phyloP scores from a whole-genome alignment of 2,329 filamentous ascomycete species.

The Colletotrichum karsti region DNA sequence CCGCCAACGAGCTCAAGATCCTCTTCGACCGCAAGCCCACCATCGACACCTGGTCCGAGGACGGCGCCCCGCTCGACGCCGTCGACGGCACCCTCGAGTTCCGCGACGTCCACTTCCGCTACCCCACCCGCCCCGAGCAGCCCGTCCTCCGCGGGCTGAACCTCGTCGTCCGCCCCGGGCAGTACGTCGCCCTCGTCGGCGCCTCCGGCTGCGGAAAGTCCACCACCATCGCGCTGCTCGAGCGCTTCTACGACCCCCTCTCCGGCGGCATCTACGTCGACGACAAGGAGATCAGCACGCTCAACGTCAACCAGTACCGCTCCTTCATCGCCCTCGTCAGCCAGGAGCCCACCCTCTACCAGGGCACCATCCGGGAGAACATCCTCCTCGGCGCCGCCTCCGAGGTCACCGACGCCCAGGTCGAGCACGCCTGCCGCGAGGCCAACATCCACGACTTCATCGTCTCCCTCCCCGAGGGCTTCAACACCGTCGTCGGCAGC shows the following conservation, averaged over 20 bases:
- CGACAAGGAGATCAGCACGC: conserved; percentile 78
- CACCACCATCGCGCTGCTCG: conserved; percentile 89
- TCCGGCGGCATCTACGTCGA: conserved; percentile 84
- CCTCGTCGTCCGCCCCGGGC: conserved; percentile 76
- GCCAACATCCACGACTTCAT: conserved; percentile 96
- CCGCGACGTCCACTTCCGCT: conserved; percentile 91
- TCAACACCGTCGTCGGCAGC: conserved; percentile 84
- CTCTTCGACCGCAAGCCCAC: conserved; percentile 84
- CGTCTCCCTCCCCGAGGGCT: conserved; percentile 83
- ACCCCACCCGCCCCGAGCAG: conserved; percentile 89
- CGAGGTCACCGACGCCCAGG: conserved; percentile 73
- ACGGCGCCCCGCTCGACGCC: conserved; percentile 68
- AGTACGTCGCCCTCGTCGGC: conserved; percentile 92
- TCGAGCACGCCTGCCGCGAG: conserved; percentile 84
- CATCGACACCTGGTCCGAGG: conserved; percentile 83
- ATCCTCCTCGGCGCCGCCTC: conserved; percentile 80
- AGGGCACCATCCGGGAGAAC: conserved; percentile 91
- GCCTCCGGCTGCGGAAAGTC: conserved; percentile 94
- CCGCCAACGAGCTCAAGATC: conserved; percentile 80
- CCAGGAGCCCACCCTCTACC: conserved; percentile 94
- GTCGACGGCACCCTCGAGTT: conserved; percentile 88
- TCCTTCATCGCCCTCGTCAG: conserved; percentile 86
- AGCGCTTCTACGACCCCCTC: conserved; percentile 93
- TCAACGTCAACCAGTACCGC: conserved; percentile 90
- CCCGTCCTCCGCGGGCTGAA: conserved; percentile 90